Evolutionary conservation across 345 rosid species (phyloP).

Genomic region (Murraya paniculata): DNA sequence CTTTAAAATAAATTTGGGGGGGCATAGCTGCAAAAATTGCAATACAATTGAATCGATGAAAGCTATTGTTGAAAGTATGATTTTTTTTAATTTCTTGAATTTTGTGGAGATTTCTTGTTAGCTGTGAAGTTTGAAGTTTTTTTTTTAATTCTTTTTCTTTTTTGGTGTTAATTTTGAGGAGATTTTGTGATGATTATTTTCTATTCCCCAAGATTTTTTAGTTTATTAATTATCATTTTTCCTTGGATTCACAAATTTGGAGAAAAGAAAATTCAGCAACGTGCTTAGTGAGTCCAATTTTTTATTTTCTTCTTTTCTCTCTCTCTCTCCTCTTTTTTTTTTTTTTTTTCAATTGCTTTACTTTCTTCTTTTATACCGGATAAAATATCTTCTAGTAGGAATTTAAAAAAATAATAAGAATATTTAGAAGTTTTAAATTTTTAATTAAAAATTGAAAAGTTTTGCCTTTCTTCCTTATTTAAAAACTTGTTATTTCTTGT

Average conservation of each 20-base stretch:
- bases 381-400: not conserved
- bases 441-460: not conserved
- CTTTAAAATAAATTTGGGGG: not conserved
- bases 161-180: not conserved
- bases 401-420: not conserved
- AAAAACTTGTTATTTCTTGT: not conserved
- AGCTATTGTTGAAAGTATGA: not conserved
- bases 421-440: not conserved
- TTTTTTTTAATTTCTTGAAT: not conserved
- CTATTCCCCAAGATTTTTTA: slow-evolving; percentile 7
- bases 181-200: slow-evolving; percentile 14
- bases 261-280: slow-evolving; percentile 17
- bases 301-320: too few species aligned
- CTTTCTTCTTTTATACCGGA: slow-evolving; percentile 14
- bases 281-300: slow-evolving; percentile 3
- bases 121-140: not conserved
- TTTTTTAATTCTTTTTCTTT: not conserved
- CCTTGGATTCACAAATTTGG: slow-evolving; percentile 35
- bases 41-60: not conserved
- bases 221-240: slow-evolving; percentile 11
- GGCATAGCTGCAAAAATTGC: not conserved
- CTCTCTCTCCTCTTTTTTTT: not conserved
- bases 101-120: not conserved
- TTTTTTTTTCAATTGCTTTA: not conserved
- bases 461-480: not conserved